Conservation (phyloP, 257 asterid species). For the Capsicum chinense region DNA sequence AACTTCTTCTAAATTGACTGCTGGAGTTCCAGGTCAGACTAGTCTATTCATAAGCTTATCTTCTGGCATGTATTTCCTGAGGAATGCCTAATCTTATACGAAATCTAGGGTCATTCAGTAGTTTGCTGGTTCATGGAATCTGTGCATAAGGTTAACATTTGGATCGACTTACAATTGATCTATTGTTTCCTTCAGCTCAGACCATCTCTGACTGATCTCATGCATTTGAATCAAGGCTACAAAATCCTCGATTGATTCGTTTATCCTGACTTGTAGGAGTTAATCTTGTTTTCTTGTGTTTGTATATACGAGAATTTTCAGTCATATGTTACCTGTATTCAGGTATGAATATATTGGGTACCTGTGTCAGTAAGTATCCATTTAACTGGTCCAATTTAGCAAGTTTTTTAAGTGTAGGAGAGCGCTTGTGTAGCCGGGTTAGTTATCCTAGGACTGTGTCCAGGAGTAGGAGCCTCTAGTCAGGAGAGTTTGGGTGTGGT, state of each 20-base stretch:
- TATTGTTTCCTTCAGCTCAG: conserved; percentile 17
- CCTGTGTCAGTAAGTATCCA: neutral
- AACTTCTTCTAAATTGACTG: neutral
- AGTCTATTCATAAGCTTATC: neutral
- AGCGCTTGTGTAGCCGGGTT: too few relatives aligned
- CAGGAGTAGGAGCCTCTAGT: too few relatives aligned
- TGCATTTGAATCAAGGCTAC: neutral
- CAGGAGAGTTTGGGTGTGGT: too few relatives aligned
- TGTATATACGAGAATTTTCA: neutral
- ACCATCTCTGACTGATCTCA: neutral
- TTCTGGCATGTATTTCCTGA: neutral
- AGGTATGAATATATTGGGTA: neutral
- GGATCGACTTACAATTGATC: neutral
- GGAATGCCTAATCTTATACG: neutral
- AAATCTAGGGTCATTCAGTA: neutral
- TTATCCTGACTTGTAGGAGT: neutral
- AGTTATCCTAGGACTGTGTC: too few relatives aligned
- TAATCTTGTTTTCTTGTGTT: neutral
- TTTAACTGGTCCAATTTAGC: neutral
- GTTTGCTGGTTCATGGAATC: neutral
- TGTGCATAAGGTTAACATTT: conserved; percentile 22
- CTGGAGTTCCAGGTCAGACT: conserved; percentile 22
- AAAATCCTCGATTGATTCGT: neutral
- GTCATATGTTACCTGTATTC: conserved; percentile 1
- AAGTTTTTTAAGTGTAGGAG: neutral